These are phyloP conservation scores for Candida tunisiensis DNA, from an alignment of 1,139 yeast species.

Conservation along the genomic window DNA sequence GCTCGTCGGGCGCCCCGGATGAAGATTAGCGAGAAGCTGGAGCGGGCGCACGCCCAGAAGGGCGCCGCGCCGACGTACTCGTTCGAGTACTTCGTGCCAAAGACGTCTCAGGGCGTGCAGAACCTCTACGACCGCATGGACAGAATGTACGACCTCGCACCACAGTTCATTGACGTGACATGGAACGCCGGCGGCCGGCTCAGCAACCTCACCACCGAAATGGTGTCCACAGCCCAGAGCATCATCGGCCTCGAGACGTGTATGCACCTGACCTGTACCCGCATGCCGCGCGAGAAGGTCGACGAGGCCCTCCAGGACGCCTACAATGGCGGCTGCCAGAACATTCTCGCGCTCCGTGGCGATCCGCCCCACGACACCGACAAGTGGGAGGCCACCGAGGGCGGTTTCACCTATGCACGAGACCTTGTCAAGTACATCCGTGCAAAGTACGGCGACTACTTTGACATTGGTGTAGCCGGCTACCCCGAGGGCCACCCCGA, in stretches of 20 bases:
- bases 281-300: constrained; percentile 70
- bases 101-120: constrained; percentile 92
- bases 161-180: constrained; percentile 85
- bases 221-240: constrained; percentile 82
- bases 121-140: constrained; percentile 95
- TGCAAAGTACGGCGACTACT: constrained; percentile 49
- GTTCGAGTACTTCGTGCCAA: constrained; percentile 96
- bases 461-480: constrained; percentile 85
- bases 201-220: constrained; percentile 68
- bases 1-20: constrained; percentile 7
- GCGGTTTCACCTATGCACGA: constrained; percentile 60
- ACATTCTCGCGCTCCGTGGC: constrained; percentile 86
- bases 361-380: constrained; percentile 72
- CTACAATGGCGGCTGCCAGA: constrained; percentile 83
- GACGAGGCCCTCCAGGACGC: constrained; percentile 81
- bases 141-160: constrained; percentile 86
- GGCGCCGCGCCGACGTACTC: constrained; percentile 51
- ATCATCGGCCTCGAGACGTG: constrained; percentile 93
- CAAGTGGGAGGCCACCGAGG: constrained; percentile 32
- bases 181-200: constrained; percentile 97
- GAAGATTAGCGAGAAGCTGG: constrained; percentile 24
- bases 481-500: constrained; percentile 97
- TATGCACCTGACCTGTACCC: constrained; percentile 95
- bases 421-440: constrained; percentile 74
- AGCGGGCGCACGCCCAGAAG: constrained; percentile 16